Evolutionary conservation across 768 basidiomycete genomes (phyloP), one percentile per base, ranked within the genome.

Genomic region (Boletus huronensis): DNA sequence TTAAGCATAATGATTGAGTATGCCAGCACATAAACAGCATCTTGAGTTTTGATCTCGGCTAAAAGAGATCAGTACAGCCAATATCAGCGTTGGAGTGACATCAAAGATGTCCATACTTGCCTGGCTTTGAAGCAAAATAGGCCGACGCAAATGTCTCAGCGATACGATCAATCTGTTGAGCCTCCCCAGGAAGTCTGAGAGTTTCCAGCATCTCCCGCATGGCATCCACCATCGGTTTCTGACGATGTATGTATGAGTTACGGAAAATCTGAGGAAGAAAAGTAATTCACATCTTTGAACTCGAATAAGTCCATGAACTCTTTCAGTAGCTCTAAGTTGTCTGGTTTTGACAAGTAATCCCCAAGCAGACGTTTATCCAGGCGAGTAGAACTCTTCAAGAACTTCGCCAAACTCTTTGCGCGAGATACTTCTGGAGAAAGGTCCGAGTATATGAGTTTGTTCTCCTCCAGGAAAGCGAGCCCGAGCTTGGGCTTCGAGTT

Each of bases 1-100:
- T 99, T 99, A 47, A 99, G 82, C 93, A 99, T 82, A 70, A 99
- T 98, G 56, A 99, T 87, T 0, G 97, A 98, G 70, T 87, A 99
- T 1, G 96, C 84, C 25, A 99, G 74, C 8, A 99, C 90, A 70
- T 97, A 95, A 19, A 92, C 90, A 5, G 96, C 91, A 67, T 98
- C 97, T 72, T 93, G 85, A 52, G 77, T 86, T 66, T 88, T 91
- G 59, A 98, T 87, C 69, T 95, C 95, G 54, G 82, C 93, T 94
- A 56, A 26, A 46, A 31, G 36, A 39, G 25, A 46, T 41, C 16
- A 19, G 17, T 21, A 17, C 39, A 21, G 17, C 0, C 19, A 16
- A 34, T 32, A 19, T 56, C 13, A 61, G 48, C 19, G 34, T 36
- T 21, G 23, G 13, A 48, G 31, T 26, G 41, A 38, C 36, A 36